Conservation (phyloP, 805 yeast genomes). For the Zygosaccharomyces bisporus region DNA sequence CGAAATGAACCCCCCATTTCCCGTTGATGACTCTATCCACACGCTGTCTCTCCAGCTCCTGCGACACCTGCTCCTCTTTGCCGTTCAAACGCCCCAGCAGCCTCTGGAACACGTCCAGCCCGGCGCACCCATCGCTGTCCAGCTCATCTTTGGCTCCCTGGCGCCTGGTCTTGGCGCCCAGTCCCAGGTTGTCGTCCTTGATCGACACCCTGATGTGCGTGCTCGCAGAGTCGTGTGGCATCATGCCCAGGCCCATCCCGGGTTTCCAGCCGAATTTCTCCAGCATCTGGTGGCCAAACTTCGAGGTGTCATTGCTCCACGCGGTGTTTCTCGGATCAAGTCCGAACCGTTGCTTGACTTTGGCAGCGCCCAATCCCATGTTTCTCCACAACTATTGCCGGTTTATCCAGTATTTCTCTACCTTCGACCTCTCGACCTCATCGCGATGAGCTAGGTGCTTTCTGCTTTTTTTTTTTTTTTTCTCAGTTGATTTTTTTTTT, state of each 20-base stretch:
- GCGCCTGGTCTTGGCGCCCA: constrained; percentile 76
- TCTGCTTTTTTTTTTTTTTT: neutral
- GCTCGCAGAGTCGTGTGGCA: constrained; percentile 48
- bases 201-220: constrained; percentile 78
- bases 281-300: constrained; percentile 87
- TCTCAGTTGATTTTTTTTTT: neutral
- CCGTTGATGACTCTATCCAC: constrained; percentile 72
- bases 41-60: constrained; percentile 66
- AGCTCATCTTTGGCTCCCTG: constrained; percentile 54
- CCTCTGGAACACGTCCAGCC: constrained; percentile 89
- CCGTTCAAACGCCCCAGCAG: constrained; percentile 88
- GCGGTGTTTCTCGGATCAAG: constrained; percentile 88
- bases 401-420: neutral
- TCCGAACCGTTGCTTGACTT: constrained; percentile 80
- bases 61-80: constrained; percentile 59
- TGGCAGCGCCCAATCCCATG: constrained; percentile 83
- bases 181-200: constrained; percentile 79
- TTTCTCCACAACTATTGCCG: neutral
- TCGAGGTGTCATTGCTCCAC: constrained; percentile 81
- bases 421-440: neutral
- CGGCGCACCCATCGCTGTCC: constrained; percentile 82
- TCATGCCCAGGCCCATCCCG: constrained; percentile 79
- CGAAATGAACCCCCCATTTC: constrained; percentile 83
- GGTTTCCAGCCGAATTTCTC: constrained; percentile 88
- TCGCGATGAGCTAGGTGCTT: constrained; percentile 3